Percentiles rank a stretch among this genome's conserved stretches.
Conservation (phyloP, 164 flowering plant genomes). For the Paratinospora sagittata region DNA sequence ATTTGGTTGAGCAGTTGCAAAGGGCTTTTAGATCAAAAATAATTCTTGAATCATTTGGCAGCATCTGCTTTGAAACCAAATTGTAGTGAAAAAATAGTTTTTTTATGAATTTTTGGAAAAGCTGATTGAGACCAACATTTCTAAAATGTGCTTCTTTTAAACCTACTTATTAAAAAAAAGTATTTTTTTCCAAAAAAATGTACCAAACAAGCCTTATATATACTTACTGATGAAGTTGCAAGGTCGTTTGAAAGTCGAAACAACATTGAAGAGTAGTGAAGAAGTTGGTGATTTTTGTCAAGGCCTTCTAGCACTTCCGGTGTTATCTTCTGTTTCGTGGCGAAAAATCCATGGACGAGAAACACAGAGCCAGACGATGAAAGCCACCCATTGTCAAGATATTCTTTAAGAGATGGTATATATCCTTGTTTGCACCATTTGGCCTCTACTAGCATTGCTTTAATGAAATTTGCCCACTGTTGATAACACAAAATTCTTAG, state of each 20-base stretch:
- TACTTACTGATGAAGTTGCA: slow-evolving; percentile 26
- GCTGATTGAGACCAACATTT: too few species aligned
- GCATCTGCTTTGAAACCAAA: too few species aligned
- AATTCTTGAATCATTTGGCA: too few species aligned
- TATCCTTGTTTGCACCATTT: slow-evolving; percentile 36
- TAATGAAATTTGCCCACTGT: slow-evolving; percentile 54
- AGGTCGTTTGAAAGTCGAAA: slow-evolving; percentile 35
- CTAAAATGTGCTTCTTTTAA: too few species aligned
- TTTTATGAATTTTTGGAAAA: too few species aligned
- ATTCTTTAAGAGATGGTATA: slow-evolving; percentile 40
- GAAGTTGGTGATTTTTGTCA: slow-evolving; percentile 12
- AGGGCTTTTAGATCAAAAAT: too few species aligned
- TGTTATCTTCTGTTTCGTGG: slow-evolving; percentile 4
- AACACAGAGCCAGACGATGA: slow-evolving; percentile 41
- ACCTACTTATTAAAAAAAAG: too few species aligned
- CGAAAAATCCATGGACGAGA: slow-evolving; percentile 23
- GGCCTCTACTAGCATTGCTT: slow-evolving; percentile 45
- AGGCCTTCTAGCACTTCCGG: slow-evolving; percentile 18
- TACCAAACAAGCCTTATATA: background rate
- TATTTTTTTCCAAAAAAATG: background rate
- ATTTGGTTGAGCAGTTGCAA: too few species aligned
- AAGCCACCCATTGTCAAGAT: slow-evolving; percentile 42
- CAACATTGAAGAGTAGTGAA: slow-evolving; percentile 20
- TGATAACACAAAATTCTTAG: background rate
- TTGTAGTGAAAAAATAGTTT: too few species aligned